Evolutionary conservation across 768 basidiomycete genomes (phyloP).

Genomic region (Chalciporus pseudorubinellus): DNA sequence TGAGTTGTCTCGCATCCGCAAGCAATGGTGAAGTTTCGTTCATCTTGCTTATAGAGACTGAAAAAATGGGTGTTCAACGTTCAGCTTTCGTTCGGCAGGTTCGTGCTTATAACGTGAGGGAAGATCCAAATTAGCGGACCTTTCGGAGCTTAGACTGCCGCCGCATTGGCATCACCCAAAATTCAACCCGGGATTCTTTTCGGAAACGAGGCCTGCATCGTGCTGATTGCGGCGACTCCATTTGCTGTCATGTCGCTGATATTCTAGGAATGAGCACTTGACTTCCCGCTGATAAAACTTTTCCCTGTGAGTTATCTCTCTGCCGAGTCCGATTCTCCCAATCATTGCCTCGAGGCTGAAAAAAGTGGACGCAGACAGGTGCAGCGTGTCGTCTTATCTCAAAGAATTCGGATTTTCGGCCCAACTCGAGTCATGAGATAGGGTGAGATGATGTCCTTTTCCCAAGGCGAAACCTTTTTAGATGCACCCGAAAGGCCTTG

Average conservation of each 20-base stretch:
- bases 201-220: constrained; percentile 29
- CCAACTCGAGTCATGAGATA: constrained; percentile 19
- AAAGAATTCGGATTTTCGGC: constrained; percentile 13
- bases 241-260: not conserved
- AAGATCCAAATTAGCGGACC: constrained; percentile 8
- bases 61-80: constrained; percentile 6
- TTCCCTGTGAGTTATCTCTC: constrained; percentile 9
- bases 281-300: constrained; percentile 5
- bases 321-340: not conserved
- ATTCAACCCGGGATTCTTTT: constrained; percentile 5
- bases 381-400: constrained; percentile 13
- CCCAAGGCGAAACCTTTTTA: constrained; percentile 28
- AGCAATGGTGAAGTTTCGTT: constrained; percentile 36
- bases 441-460: constrained; percentile 13
- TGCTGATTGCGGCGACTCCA: constrained; percentile 20
- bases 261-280: constrained; percentile 7
- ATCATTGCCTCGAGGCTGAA: constrained; percentile 49
- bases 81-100: not conserved
- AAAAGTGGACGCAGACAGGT: constrained; percentile 5
- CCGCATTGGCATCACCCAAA: too few species aligned
- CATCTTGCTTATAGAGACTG: constrained; percentile 16
- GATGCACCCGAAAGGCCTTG: not conserved
- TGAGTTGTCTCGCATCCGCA: constrained; percentile 11
- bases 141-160: too few species aligned
- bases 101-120: constrained; percentile 17